Percentiles rank a stretch among this genome's conserved stretches.
Evolutionary conservation across 345 rosid genomes (phyloP).

Genomic region (Garcia nutans): DNA sequence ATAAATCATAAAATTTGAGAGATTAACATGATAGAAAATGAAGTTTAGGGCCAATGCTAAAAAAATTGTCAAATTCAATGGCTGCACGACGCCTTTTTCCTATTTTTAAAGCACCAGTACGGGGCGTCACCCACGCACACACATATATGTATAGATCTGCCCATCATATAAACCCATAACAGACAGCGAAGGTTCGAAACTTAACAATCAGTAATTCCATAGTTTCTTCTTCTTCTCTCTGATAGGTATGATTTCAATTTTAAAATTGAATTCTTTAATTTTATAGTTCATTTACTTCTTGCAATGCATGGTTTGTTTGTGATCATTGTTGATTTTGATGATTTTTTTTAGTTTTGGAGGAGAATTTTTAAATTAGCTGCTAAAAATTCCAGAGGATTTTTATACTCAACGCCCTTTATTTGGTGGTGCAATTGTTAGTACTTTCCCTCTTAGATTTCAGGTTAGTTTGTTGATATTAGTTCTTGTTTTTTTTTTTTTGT

Average conservation of each 20-base stretch:
- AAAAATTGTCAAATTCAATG: too few species aligned
- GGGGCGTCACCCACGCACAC: background rate
- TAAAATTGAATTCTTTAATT: background rate
- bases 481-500: background rate
- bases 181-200: background rate
- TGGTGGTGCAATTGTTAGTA: constrained; percentile 58
- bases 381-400: constrained; percentile 41
- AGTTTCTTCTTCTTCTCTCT: background rate
- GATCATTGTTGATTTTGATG: background rate
- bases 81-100: too few species aligned
- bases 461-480: constrained; percentile 18
- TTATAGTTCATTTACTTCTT: too few species aligned
- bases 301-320: too few species aligned
- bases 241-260: background rate
- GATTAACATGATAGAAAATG: too few species aligned
- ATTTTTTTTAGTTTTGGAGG: background rate
- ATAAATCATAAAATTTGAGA: too few species aligned
- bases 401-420: constrained; percentile 46
- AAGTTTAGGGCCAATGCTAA: too few species aligned
- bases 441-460: constrained; percentile 62
- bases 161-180: background rate
- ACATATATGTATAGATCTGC: too few species aligned
- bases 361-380: background rate
- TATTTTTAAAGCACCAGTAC: background rate
- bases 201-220: background rate